Conservation (phyloP, 208 protist genomes). For the Trypanosoma platydactyli region DNA sequence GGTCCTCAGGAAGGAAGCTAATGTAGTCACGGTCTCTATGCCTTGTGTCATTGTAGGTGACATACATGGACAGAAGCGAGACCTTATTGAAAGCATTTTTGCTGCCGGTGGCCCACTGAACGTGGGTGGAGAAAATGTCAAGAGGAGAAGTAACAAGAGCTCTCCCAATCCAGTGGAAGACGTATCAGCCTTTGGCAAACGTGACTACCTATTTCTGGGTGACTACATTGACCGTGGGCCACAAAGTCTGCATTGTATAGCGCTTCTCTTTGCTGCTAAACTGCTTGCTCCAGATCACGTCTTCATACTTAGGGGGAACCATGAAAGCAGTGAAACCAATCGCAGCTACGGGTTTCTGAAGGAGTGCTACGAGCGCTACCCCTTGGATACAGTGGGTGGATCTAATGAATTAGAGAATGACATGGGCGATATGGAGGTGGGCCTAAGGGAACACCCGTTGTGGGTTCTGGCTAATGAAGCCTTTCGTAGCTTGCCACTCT, state of each 20-base stretch:
- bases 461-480: constrained; percentile 74
- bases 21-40: constrained; percentile 96
- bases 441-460: constrained; percentile 71
- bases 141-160: background rate
- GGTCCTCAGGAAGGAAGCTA: constrained; percentile 91
- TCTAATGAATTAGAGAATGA: constrained; percentile 4
- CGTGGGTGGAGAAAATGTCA: background rate
- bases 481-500: constrained; percentile 83
- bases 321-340: constrained; percentile 99
- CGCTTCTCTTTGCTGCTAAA: constrained; percentile 96
- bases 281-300: constrained; percentile 97
- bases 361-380: constrained; percentile 95
- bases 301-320: constrained; percentile 99
- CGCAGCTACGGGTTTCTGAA: constrained; percentile 99
- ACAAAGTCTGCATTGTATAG: constrained; percentile 95
- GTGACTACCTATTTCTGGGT: constrained; percentile 98
- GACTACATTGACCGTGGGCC: constrained; percentile 99
- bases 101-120: constrained; percentile 57
- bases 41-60: constrained; percentile 89
- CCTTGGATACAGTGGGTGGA: constrained; percentile 17
- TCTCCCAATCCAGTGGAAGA: background rate
- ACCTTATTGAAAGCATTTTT: constrained; percentile 72
- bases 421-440: constrained; percentile 49
- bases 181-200: constrained; percentile 4
- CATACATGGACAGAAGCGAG: constrained; percentile 82